Conservation (phyloP, 2,329 filamentous ascomycete genomes). For the Curvularia sp. region DNA sequence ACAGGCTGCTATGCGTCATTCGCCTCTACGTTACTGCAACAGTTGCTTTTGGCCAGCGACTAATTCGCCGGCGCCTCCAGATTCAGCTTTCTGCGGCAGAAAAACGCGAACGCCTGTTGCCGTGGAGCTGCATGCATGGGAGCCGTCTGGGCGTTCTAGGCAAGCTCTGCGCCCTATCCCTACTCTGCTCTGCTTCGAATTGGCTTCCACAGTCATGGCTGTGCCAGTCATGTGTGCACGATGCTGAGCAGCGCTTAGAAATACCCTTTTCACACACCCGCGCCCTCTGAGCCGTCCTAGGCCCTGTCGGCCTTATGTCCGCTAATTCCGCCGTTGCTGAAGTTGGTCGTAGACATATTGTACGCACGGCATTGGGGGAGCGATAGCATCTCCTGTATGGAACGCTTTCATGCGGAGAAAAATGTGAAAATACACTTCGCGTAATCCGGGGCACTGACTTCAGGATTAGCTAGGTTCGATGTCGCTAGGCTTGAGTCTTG, state of each 20-base stretch:
- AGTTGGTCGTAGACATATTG: no score
- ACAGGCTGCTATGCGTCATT: not conserved
- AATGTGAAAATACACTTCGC: not conserved
- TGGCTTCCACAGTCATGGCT: not conserved
- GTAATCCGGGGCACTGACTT: not conserved
- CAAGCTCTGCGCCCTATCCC: constrained; percentile 1
- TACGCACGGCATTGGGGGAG: not conserved
- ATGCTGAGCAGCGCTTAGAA: constrained; percentile 11
- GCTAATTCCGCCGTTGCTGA: constrained; percentile 12
- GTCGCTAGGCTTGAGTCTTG: not conserved
- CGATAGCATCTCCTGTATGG: not conserved
- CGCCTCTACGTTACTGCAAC: not conserved
- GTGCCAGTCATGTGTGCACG: not conserved
- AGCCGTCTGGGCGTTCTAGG: constrained; percentile 3
- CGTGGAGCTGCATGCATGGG: not conserved
- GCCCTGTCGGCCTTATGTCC: constrained; percentile 11
- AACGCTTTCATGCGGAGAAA: not conserved
- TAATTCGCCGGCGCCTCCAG: not conserved
- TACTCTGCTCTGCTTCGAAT: not conserved
- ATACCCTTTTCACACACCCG: not conserved
- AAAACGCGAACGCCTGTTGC: constrained; percentile 1
- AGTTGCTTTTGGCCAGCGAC: not conserved
- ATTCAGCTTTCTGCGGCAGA: not conserved
- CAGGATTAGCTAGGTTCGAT: not conserved
- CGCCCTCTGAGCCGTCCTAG: constrained; percentile 2